These are phyloP conservation scores for Phalaenopsis aphrodite DNA, from an alignment of 106 monocot species.

Conservation along the genomic window DNA sequence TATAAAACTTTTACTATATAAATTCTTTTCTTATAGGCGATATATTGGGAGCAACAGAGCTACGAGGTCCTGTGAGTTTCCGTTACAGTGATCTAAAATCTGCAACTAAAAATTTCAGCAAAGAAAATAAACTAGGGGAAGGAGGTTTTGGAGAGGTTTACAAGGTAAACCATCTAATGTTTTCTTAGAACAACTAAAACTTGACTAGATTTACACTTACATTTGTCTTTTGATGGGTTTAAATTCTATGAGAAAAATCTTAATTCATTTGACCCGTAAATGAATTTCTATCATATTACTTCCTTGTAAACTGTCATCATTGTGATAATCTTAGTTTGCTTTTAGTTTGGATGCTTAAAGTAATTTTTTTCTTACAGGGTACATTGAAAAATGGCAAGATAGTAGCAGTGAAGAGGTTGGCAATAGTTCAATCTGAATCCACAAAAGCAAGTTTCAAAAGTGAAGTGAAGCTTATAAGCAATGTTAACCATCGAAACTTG, in stretches of 20 bases:
- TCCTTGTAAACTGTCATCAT: background rate
- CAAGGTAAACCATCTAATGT: constrained; percentile 22
- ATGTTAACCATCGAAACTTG: constrained; percentile 64
- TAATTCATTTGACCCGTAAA: background rate
- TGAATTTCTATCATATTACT: too few relatives aligned
- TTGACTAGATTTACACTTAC: background rate
- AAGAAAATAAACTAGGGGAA: constrained; percentile 56
- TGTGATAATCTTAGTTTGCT: background rate
- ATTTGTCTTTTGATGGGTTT: background rate
- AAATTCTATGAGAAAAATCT: background rate
- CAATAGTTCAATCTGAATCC: constrained; percentile 29
- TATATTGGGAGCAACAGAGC: constrained; percentile 51
- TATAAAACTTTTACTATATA: background rate
- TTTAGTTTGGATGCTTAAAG: background rate
- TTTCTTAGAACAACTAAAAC: background rate
- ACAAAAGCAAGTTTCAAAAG: constrained; percentile 41
- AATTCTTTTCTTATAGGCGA: constrained; percentile 21
- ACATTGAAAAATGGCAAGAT: constrained; percentile 42
- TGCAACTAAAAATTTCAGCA: constrained; percentile 53
- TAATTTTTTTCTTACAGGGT: constrained; percentile 30
- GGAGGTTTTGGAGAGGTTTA: constrained; percentile 80
- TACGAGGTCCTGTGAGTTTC: constrained; percentile 46
- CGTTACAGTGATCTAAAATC: constrained; percentile 49
- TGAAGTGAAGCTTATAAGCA: constrained; percentile 77
- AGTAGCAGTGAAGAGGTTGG: constrained; percentile 59